Evolutionary conservation across 192 early-diverging fungal species (phyloP).

Genomic region (Podila clonocystis): DNA sequence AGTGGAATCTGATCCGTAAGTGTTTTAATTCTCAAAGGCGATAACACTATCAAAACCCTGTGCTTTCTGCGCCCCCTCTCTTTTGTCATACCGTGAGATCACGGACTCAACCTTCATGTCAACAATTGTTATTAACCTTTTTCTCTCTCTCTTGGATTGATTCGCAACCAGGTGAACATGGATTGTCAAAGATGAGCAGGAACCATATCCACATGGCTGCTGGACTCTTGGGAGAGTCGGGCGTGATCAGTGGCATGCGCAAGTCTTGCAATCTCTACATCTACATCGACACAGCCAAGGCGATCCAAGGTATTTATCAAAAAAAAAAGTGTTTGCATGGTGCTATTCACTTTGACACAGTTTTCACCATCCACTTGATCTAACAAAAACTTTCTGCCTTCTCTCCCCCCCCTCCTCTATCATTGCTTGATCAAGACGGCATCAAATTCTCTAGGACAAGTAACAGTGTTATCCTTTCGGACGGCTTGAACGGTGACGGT

Average conservation of each 20-base stretch:
- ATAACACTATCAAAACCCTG: not conserved
- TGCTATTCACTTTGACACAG: too few relatives aligned
- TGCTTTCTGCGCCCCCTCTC: not conserved
- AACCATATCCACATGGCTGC: slow-evolving; percentile 93
- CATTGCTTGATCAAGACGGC: slow-evolving; percentile 57
- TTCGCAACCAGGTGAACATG: slow-evolving; percentile 54
- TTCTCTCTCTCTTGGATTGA: not conserved
- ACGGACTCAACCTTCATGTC: not conserved
- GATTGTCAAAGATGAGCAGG: slow-evolving; percentile 81
- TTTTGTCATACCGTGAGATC: not conserved
- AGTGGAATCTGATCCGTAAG: slow-evolving; percentile 67
- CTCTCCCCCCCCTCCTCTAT: not conserved
- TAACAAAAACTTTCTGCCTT: not conserved
- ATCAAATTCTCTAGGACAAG: slow-evolving; percentile 80
- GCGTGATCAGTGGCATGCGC: slow-evolving; percentile 87
- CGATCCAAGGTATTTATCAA: slow-evolving; percentile 68
- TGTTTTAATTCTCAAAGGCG: not conserved
- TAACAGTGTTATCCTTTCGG: slow-evolving; percentile 84
- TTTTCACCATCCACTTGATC: too few relatives aligned
- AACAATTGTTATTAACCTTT: not conserved
- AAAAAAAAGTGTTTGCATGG: not conserved
- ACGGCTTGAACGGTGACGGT: slow-evolving; percentile 77
- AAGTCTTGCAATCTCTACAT: slow-evolving; percentile 75
- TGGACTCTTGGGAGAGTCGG: slow-evolving; percentile 70
- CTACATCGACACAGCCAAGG: slow-evolving; percentile 77